A percentile compares a stretch with the other conserved stretches of the same genome.
phyloP scores from a whole-genome alignment of 352 stramenopile species.

The Pythium chondricola region DNA sequence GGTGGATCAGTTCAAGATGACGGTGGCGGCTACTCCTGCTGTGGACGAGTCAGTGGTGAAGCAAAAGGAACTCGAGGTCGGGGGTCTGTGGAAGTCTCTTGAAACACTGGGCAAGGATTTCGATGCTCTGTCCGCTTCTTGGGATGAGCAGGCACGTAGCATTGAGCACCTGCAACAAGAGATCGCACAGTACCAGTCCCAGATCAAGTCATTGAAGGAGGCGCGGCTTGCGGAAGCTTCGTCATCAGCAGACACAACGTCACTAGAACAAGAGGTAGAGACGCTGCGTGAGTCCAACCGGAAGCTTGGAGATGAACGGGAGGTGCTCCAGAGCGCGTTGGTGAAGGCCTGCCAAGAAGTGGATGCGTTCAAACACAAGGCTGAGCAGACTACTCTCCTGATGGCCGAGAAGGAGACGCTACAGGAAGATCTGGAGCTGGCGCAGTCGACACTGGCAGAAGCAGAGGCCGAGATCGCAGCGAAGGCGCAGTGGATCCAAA shows the following conservation, averaged over 20 bases:
- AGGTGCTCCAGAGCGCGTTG: constrained; percentile 10
- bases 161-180: not conserved
- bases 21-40: not conserved
- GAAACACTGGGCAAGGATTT: constrained; percentile 14
- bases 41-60: not conserved
- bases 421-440: constrained; percentile 17
- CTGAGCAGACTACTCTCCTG: constrained; percentile 9
- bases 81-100: constrained; percentile 6
- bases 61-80: constrained; percentile 13
- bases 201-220: too few relatives aligned
- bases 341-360: constrained; percentile 6
- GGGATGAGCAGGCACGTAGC: constrained; percentile 7
- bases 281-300: constrained; percentile 20
- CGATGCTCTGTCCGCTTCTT: constrained; percentile 5
- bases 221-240: not conserved
- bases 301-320: constrained; percentile 17
- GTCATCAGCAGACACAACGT: not conserved
- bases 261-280: constrained; percentile 35
- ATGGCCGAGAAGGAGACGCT: constrained; percentile 20
- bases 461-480: constrained; percentile 7
- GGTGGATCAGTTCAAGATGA: not conserved
- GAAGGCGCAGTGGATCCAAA: constrained; percentile 1
- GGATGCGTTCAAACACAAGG: constrained; percentile 1
- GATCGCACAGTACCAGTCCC: not conserved
- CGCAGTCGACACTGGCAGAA: constrained; percentile 13